These are phyloP conservation scores for Colletotrichum cuscutae DNA, from an alignment of 2,329 filamentous ascomycete species.

Conservation along the genomic window DNA sequence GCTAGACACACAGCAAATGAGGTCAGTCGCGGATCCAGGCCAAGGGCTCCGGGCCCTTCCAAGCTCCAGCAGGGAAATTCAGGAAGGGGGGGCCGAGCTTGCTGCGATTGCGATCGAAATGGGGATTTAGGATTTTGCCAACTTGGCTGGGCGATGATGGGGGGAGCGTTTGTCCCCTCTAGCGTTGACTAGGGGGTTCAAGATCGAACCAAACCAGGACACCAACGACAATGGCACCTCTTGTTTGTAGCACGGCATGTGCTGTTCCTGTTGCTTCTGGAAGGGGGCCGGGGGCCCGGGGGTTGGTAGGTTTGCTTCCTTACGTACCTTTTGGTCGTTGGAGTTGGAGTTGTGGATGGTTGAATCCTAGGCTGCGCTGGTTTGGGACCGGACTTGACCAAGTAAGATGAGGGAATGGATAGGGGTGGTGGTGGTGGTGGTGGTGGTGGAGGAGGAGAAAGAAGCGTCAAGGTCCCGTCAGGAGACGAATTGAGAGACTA, in stretches of 20 bases:
- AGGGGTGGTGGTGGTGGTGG: neutral
- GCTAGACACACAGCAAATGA: conserved; percentile 32
- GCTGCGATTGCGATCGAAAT: conserved; percentile 14
- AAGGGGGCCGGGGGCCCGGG: neutral
- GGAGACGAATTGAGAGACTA: neutral
- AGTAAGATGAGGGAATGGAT: conserved; percentile 21
- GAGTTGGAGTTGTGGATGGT: conserved; percentile 6
- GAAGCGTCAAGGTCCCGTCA: neutral
- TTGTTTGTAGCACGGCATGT: neutral
- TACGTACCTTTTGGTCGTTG: neutral
- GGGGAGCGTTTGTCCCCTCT: neutral
- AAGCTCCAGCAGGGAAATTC: conserved; percentile 3
- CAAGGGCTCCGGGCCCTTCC: conserved; percentile 14
- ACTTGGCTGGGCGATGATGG: neutral
- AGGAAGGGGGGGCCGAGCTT: conserved; percentile 21
- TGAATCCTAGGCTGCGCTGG: conserved; percentile 14
- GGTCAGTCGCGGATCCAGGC: conserved; percentile 31
- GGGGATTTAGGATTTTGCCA: neutral
- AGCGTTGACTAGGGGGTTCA: neutral
- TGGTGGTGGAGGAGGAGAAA: neutral
- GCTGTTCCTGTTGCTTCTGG: neutral
- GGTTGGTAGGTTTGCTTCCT: neutral
- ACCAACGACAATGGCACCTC: conserved; percentile 1
- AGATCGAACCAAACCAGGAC: neutral
- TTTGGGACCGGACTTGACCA: conserved; percentile 7